A percentile compares a stretch with the other conserved stretches of the same genome.
phyloP scores from a whole-genome alignment of 2,329 filamentous ascomycete genomes.

The Verticillium zaregamsianum region DNA sequence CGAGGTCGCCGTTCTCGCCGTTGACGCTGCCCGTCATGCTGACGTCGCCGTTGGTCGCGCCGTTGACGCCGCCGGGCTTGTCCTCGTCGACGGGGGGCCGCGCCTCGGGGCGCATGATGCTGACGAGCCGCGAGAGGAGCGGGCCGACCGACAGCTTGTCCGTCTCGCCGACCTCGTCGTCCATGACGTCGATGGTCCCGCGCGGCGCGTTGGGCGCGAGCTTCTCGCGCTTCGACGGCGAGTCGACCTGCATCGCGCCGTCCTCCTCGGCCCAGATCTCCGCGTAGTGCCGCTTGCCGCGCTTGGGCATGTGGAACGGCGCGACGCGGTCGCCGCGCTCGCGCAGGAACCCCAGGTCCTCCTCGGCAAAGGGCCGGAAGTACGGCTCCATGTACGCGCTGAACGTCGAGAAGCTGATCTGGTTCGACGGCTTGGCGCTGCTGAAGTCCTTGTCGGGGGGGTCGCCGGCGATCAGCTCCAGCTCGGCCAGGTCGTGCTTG shows the following conservation, averaged over 20 bases:
- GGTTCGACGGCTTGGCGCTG: constrained; percentile 85
- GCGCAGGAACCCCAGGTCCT: constrained; percentile 88
- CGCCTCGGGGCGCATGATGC: constrained; percentile 74
- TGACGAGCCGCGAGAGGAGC: constrained; percentile 74
- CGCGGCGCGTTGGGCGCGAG: constrained; percentile 77
- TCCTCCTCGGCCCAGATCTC: constrained; percentile 96
- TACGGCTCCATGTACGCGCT: constrained; percentile 89
- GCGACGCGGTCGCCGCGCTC: constrained; percentile 81
- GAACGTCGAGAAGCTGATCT: constrained; percentile 92
- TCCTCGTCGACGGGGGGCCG: constrained; percentile 53
- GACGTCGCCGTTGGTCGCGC: constrained; percentile 50
- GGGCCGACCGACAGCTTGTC: constrained; percentile 88
- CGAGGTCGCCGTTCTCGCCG: constrained; percentile 24
- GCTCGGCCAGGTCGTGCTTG: constrained; percentile 70
- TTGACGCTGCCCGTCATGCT: constrained; percentile 44
- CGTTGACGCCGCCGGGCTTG: constrained; percentile 48
- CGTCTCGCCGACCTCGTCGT: constrained; percentile 80
- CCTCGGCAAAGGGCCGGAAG: constrained; percentile 84
- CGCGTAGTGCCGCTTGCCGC: constrained; percentile 79
- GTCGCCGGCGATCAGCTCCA: constrained; percentile 82
- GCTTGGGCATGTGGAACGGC: constrained; percentile 81
- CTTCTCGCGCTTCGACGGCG: constrained; percentile 57
- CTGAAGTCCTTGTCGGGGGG: constrained; percentile 95
- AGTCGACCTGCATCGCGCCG: constrained; percentile 70
- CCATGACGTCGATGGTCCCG: constrained; percentile 81